Conservation (phyloP, 495 filamentous ascomycete genomes). For the Xylaria intraflava region DNA sequence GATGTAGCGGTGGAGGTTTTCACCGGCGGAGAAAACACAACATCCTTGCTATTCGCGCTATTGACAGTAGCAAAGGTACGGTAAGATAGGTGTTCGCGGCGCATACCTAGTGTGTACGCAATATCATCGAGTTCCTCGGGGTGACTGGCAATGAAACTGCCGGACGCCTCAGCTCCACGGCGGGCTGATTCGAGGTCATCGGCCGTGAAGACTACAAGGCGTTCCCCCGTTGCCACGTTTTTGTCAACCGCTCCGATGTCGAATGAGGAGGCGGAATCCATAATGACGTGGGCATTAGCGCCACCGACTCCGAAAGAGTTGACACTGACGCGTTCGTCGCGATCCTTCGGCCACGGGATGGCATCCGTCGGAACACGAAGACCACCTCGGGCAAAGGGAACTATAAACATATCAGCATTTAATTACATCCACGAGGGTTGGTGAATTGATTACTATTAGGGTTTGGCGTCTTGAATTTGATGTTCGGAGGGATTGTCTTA, state of each 20-base stretch:
- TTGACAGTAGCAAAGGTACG: slow-evolving; percentile 11
- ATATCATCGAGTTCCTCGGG: slow-evolving; percentile 12
- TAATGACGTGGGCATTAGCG: slow-evolving; percentile 35
- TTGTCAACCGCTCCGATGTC: background rate
- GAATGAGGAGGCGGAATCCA: slow-evolving; percentile 12
- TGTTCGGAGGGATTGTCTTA: slow-evolving; percentile 30
- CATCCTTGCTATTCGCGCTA: slow-evolving; percentile 8
- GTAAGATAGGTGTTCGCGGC: slow-evolving; percentile 19
- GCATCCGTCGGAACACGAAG: slow-evolving; percentile 20
- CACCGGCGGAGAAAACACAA: background rate
- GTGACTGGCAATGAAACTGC: slow-evolving; percentile 4
- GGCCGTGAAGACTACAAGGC: slow-evolving; percentile 12
- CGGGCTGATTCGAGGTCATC: slow-evolving; percentile 13
- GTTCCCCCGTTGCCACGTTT: background rate
- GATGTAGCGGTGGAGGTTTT: background rate
- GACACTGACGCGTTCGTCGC: slow-evolving; percentile 31
- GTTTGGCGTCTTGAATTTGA: slow-evolving; percentile 23
- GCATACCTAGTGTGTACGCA: slow-evolving; percentile 15
- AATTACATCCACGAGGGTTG: background rate
- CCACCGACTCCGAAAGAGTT: slow-evolving; percentile 52
- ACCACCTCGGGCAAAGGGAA: slow-evolving; percentile 16
- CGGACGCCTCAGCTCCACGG: slow-evolving; percentile 7
- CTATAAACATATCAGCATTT: background rate
- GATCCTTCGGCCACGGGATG: slow-evolving; percentile 17
- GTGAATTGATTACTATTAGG: slow-evolving; percentile 13